These are phyloP conservation scores for Colletotrichum tofieldiae DNA, from an alignment of 2,329 filamentous ascomycete genomes.

Conservation along the genomic window DNA sequence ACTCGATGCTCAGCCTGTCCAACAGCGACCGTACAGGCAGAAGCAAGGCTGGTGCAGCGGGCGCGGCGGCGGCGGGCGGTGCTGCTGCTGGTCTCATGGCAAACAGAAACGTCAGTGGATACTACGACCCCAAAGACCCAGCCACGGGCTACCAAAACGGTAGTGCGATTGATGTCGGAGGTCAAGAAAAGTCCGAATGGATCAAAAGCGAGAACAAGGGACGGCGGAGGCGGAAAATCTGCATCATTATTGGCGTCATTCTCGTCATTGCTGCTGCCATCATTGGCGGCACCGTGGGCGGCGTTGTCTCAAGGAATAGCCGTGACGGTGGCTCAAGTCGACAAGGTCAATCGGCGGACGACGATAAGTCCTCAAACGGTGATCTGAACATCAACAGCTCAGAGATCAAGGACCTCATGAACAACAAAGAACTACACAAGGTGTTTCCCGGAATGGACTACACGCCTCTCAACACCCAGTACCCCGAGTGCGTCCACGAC, in stretches of 20 bases:
- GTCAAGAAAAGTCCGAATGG: conserved; percentile 76
- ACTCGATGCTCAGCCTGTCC: conserved; percentile 73
- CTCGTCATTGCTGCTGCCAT: conserved; percentile 78
- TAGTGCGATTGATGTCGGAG: conserved; percentile 16
- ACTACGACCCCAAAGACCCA: conserved; percentile 71
- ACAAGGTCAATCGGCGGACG: conserved; percentile 66
- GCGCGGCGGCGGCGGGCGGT: conserved; percentile 60
- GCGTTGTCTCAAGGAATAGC: conserved; percentile 74
- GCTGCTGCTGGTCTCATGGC: conserved; percentile 58
- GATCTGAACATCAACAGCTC: conserved; percentile 81
- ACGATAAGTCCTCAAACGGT: conserved; percentile 75
- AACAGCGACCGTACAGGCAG: conserved; percentile 56
- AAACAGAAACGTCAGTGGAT: conserved; percentile 56
- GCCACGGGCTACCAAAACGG: conserved; percentile 46
- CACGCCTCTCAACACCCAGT: conserved; percentile 92
- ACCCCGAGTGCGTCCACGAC: conserved; percentile 83
- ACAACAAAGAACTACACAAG: conserved; percentile 87
- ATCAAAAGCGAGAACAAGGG: conserved; percentile 70
- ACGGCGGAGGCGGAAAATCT: conserved; percentile 79
- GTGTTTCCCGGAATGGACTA: conserved; percentile 98
- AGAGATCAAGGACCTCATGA: conserved; percentile 86
- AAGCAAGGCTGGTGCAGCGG: conserved; percentile 37
- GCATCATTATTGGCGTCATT: conserved; percentile 75
- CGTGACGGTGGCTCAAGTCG: conserved; percentile 48
- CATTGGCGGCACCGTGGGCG: conserved; percentile 81